A percentile compares a stretch with the other conserved stretches of the same genome.
Conservation (phyloP, 2,329 filamentous ascomycete genomes). For the Achaetomium macrosporum region DNA sequence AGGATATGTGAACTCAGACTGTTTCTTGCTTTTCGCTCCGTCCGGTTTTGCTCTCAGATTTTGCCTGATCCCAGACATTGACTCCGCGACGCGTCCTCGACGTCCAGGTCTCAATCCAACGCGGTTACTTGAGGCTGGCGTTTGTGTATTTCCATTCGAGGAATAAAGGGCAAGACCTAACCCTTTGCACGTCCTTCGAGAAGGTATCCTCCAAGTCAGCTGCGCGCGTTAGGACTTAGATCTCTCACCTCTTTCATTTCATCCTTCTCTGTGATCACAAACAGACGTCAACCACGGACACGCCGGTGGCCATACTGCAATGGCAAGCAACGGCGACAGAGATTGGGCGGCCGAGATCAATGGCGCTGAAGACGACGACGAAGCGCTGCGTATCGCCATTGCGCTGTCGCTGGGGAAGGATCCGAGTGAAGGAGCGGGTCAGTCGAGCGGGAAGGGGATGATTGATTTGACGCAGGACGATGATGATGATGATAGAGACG, state of each 20-base stretch:
- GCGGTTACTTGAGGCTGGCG: too few relatives aligned
- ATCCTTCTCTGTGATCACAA: not conserved
- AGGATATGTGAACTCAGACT: too few relatives aligned
- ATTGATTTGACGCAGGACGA: slow-evolving; percentile 23
- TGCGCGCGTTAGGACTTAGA: not conserved
- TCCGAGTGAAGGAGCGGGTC: slow-evolving; percentile 25
- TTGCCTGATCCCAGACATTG: too few relatives aligned
- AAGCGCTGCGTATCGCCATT: slow-evolving; percentile 55
- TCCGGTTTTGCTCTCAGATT: too few relatives aligned
- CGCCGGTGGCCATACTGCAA: too few relatives aligned
- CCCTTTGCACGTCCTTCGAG: too few relatives aligned
- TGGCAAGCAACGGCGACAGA: slow-evolving; percentile 24
- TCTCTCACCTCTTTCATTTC: not conserved
- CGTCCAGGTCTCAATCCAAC: too few relatives aligned
- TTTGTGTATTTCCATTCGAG: too few relatives aligned
- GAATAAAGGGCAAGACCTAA: too few relatives aligned
- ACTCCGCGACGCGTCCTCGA: too few relatives aligned
- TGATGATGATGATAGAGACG: slow-evolving; percentile 5
- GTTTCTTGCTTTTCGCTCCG: too few relatives aligned
- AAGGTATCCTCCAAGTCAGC: too few relatives aligned
- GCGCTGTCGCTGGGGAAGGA: slow-evolving; percentile 47
- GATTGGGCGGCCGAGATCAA: slow-evolving; percentile 26
- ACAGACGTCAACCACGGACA: not conserved
- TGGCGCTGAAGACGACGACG: slow-evolving; percentile 45
- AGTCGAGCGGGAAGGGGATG: slow-evolving; percentile 8